phyloP scores from a whole-genome alignment of 495 filamentous ascomycete species.

The Aspergillus nidulans region DNA sequence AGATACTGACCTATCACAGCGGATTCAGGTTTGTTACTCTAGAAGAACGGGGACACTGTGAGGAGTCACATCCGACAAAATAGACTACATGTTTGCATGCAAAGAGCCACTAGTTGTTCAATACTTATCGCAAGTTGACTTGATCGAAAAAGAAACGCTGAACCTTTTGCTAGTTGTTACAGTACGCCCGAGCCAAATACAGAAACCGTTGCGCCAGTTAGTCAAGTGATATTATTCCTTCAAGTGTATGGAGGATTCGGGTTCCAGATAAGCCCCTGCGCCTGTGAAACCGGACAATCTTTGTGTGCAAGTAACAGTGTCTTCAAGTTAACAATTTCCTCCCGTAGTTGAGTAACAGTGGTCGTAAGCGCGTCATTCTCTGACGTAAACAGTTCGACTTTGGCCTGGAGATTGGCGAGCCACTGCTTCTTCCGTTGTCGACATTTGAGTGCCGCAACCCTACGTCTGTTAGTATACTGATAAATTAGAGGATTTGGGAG shows the following conservation, averaged over 20 bases:
- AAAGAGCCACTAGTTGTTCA: too few relatives aligned
- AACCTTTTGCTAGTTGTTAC: conserved; percentile 10
- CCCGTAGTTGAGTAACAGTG: conserved; percentile 77
- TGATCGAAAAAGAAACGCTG: too few relatives aligned
- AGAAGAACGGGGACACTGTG: too few relatives aligned
- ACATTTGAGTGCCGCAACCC: conserved; percentile 94
- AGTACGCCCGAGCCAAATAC: neutral
- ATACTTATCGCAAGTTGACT: too few relatives aligned
- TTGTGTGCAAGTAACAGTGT: conserved; percentile 91
- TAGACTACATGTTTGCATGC: neutral
- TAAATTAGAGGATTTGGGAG: neutral
- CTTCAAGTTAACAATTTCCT: conserved; percentile 95
- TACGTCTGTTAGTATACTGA: conserved; percentile 36
- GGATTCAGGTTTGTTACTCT: too few relatives aligned
- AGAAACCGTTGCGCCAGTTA: neutral
- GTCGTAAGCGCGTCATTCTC: conserved; percentile 87
- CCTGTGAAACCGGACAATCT: conserved; percentile 88
- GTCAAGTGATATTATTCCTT: conserved; percentile 9
- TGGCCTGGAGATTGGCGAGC: conserved; percentile 90
- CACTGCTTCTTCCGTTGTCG: conserved; percentile 98
- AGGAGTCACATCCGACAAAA: too few relatives aligned
- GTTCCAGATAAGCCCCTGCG: conserved; percentile 60
- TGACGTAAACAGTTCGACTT: conserved; percentile 84
- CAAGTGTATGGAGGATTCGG: conserved; percentile 13
- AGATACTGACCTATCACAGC: too few relatives aligned